Evolutionary conservation across 2,329 filamentous ascomycete species (phyloP).

Genomic region (Escovopsis sp.): DNA sequence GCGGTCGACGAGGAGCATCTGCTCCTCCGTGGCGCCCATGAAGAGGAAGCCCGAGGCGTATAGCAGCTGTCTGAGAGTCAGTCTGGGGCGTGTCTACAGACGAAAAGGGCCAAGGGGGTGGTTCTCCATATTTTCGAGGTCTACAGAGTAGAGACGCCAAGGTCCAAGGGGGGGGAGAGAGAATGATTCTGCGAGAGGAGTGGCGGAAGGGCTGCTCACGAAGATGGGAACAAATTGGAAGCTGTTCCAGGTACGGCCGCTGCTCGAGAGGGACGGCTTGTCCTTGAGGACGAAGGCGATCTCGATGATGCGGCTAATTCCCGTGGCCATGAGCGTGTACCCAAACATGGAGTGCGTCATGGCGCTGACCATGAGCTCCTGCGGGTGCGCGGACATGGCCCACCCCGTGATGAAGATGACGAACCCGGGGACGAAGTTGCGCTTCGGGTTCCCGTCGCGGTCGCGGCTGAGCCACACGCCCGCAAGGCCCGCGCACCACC

Average conservation of each 20-base stretch:
- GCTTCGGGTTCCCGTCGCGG: conserved; percentile 69
- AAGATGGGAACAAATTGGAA: conserved; percentile 40
- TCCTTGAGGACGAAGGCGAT: conserved; percentile 78
- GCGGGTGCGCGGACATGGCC: conserved; percentile 87
- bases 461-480: conserved; percentile 85
- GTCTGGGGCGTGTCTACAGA: too few species aligned
- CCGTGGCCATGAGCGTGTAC: conserved; percentile 87
- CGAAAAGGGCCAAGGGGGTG: too few species aligned
- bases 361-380: conserved; percentile 67
- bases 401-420: conserved; percentile 87
- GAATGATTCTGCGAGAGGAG: neutral
- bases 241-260: conserved; percentile 52
- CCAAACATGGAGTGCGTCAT: conserved; percentile 84
- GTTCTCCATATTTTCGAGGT: too few species aligned
- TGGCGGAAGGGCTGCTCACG: conserved; percentile 26
- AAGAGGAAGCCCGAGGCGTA: conserved; percentile 91
- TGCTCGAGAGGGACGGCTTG: conserved; percentile 44
- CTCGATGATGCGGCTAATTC: conserved; percentile 72
- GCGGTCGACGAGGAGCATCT: conserved; percentile 63
- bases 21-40: conserved; percentile 94
- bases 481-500: conserved; percentile 87
- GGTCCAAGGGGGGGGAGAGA: too few species aligned
- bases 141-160: too few species aligned
- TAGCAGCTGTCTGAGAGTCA: conserved; percentile 45
- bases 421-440: conserved; percentile 84